These are phyloP conservation scores for Tuber aestivum DNA, from an alignment of 495 filamentous ascomycete genomes.

Conservation along the genomic window DNA sequence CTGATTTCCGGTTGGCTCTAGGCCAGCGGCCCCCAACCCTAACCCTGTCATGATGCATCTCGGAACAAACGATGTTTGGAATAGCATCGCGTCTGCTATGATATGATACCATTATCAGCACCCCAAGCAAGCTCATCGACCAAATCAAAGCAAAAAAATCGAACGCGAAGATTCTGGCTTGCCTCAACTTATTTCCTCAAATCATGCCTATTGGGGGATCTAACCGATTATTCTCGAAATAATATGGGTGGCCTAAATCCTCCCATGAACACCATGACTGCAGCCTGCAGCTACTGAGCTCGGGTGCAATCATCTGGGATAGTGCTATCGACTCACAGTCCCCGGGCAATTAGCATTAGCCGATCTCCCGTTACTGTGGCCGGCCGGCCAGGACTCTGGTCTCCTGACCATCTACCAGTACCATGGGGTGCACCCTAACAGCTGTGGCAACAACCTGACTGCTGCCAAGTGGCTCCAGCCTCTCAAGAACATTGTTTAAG, in stretches of 20 bases:
- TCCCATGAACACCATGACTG: conserved; percentile 47
- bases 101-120: conserved; percentile 45
- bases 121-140: conserved; percentile 44
- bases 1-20: conserved; percentile 47
- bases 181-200: conserved; percentile 9
- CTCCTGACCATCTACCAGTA: conserved; percentile 42
- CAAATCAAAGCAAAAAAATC: conserved; percentile 48
- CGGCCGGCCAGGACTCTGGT: too few relatives aligned
- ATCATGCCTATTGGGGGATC: neutral
- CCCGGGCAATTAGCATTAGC: conserved; percentile 37
- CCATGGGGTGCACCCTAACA: conserved; percentile 48
- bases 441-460: conserved; percentile 45
- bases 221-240: neutral
- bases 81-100: conserved; percentile 36
- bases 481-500: too few relatives aligned
- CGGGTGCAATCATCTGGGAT: conserved; percentile 44
- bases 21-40: conserved; percentile 42
- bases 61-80: conserved; percentile 51
- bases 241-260: conserved; percentile 48
- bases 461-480: conserved; percentile 42
- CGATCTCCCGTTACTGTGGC: conserved; percentile 47
- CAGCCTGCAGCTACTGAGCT: conserved; percentile 40
- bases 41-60: conserved; percentile 50
- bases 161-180: conserved; percentile 46
- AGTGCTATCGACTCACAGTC: conserved; percentile 47